Base-by-base conservation (phyloP, 2,329 filamentous ascomycete genomes). In the Lojkania enalia region DNA sequence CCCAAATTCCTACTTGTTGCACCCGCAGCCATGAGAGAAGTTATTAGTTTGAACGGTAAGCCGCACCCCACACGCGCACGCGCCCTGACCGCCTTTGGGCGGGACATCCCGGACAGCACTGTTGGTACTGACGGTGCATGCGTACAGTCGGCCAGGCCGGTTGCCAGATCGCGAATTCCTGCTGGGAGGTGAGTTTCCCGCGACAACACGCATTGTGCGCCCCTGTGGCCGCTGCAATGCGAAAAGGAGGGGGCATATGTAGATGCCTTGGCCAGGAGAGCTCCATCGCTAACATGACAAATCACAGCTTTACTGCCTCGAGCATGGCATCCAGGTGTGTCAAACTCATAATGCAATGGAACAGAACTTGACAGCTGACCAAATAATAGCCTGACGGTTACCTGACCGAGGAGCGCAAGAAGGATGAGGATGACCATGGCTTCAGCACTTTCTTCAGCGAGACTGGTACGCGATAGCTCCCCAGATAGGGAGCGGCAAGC, bases 371-470 rank as follows among this genome's bases (percentile, higher is more conserved):
- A n/a, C n/a, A n/a, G n/a, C n/a, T n/a, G n/a, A n/a, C n/a, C n/a
- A n/a, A n/a, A n/a, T n/a, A 39, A 50, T 72, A 99, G 92, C 92
- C 94, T 65, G 94, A 99, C 84, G 94, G 94, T 74, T 97, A 88
- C 81, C 85, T 99, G 75, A 97, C 91, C 59, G 92, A 96, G 72
- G 92, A 97, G 83, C 90, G 91, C 77, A 96, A 97, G 83, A 84
- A 83, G 64, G 85, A 85, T 71, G 88, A 95, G 57, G 88, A 90
- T 56, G 94, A 97, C 74, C 88, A 96, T 71, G 94, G 94, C 60
- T 99, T 99, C 85, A 96, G 91, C 82, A 99, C 94, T 69, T 99
- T 99, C 84, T 99, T 99, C 84, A 96, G 92, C 63, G 94, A 99
- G 83, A 97, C 94, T 70, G 92, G 94, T 97, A 88, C 62, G 78